A percentile compares a stretch with the other conserved stretches of the same genome.
Conservation (phyloP, 805 yeast genomes). For the Candida takata region DNA sequence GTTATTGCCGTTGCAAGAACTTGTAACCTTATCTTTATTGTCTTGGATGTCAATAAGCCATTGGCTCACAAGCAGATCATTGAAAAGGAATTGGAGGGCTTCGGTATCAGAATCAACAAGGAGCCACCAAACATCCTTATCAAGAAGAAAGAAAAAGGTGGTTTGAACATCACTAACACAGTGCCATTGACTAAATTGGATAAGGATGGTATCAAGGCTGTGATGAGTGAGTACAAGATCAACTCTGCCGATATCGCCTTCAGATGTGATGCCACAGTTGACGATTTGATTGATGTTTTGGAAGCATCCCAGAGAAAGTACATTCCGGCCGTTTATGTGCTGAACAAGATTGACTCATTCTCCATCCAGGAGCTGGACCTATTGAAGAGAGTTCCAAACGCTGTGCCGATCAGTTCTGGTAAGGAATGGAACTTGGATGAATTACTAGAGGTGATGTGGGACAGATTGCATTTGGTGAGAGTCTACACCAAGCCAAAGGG, state of each 20-base stretch:
- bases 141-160: conserved; percentile 93
- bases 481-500: conserved; percentile 98
- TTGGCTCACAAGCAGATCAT: conserved; percentile 89
- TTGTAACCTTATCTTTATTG: conserved; percentile 87
- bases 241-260: conserved; percentile 95
- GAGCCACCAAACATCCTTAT: conserved; percentile 88
- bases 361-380: conserved; percentile 90
- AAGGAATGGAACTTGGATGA: conserved; percentile 97
- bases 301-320: conserved; percentile 88
- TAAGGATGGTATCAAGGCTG: conserved; percentile 90
- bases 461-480: conserved; percentile 78
- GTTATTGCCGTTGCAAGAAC: conserved; percentile 99
- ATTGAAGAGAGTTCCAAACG: conserved; percentile 88
- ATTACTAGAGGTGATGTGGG: conserved; percentile 94
- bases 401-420: conserved; percentile 95
- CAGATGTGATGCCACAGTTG: conserved; percentile 97
- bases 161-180: conserved; percentile 87
- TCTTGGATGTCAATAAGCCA: conserved; percentile 94
- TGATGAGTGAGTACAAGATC: conserved; percentile 90
- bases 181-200: conserved; percentile 89
- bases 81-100: conserved; percentile 94
- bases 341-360: conserved; percentile 93
- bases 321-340: conserved; percentile 90
- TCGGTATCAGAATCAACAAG: conserved; percentile 91
- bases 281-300: conserved; percentile 88